Conservation (phyloP, 345 rosid species). For the Eucalyptus globulus region DNA sequence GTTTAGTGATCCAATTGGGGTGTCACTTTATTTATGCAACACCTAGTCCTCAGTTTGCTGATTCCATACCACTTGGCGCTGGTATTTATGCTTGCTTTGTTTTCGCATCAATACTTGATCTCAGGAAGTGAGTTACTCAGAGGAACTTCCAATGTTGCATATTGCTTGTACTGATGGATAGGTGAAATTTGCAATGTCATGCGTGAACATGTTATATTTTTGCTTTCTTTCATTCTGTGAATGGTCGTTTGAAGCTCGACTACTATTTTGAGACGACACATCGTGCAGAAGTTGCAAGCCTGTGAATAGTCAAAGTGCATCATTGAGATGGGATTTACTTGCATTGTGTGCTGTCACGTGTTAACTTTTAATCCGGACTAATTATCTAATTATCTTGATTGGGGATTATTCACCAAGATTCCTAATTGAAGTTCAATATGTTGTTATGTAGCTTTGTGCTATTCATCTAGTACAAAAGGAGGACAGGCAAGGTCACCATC, state of each 20-base stretch:
- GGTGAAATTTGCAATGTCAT: neutral
- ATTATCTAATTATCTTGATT: neutral
- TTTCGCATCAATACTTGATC: neutral
- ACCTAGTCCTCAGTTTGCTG: neutral
- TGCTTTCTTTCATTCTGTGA: neutral
- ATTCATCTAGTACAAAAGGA: constrained; percentile 28
- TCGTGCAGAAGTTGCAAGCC: neutral
- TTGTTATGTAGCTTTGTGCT: constrained; percentile 31
- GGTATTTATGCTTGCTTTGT: neutral
- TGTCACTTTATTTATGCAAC: neutral
- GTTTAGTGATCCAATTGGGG: neutral
- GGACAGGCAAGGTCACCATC: constrained; percentile 63
- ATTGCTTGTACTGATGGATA: neutral
- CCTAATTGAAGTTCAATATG: neutral
- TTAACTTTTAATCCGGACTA: neutral
- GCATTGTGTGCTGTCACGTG: neutral
- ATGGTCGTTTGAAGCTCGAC: neutral
- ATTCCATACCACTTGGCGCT: neutral
- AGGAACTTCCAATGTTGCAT: neutral
- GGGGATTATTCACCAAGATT: neutral
- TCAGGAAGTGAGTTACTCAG: neutral
- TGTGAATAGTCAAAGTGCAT: neutral
- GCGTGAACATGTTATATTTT: neutral
- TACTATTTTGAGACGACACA: neutral
- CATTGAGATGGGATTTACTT: neutral